Evolutionary conservation across 495 filamentous ascomycete genomes (phyloP).

Genomic region (Mycothermus thermophilus): DNA sequence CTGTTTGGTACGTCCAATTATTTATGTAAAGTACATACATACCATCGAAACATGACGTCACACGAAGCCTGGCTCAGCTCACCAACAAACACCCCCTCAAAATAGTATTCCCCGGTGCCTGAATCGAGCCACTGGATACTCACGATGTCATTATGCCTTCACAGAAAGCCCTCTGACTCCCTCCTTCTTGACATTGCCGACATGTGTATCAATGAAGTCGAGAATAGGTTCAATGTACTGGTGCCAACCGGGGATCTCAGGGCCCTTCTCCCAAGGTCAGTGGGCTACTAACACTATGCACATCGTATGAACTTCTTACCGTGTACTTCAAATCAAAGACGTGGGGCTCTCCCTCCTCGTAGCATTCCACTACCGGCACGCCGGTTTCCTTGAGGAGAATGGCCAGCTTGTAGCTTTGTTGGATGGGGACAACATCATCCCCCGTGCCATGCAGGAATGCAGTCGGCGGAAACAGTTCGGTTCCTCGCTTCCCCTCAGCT

Average conservation of each 20-base stretch:
- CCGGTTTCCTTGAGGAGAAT: background rate
- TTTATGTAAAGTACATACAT: too few species aligned
- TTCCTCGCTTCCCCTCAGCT: background rate
- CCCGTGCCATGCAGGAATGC: constrained; percentile 8
- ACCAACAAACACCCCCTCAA: too few species aligned
- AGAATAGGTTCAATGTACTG: constrained; percentile 3
- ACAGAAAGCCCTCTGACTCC: too few species aligned
- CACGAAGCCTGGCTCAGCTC: too few species aligned
- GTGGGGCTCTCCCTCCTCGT: constrained; percentile 4
- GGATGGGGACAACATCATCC: constrained; percentile 1
- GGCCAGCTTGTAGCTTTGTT: constrained; percentile 4
- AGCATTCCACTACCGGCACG: constrained; percentile 3
- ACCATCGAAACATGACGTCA: too few species aligned
- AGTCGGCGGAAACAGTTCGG: constrained; percentile 12
- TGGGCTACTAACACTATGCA: too few species aligned
- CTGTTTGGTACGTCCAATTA: too few species aligned
- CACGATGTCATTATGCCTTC: too few species aligned
- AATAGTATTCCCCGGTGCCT: too few species aligned
- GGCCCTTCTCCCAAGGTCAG: background rate
- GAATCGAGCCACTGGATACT: too few species aligned
- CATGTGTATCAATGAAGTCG: constrained; percentile 3
- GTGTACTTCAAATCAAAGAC: constrained; percentile 7
- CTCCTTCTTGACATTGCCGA: too few species aligned
- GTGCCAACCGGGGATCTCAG: background rate
- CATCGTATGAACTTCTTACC: too few species aligned